Conservation (phyloP, 2,329 filamentous ascomycete genomes). For the Teratosphaeria epicoccoides region DNA sequence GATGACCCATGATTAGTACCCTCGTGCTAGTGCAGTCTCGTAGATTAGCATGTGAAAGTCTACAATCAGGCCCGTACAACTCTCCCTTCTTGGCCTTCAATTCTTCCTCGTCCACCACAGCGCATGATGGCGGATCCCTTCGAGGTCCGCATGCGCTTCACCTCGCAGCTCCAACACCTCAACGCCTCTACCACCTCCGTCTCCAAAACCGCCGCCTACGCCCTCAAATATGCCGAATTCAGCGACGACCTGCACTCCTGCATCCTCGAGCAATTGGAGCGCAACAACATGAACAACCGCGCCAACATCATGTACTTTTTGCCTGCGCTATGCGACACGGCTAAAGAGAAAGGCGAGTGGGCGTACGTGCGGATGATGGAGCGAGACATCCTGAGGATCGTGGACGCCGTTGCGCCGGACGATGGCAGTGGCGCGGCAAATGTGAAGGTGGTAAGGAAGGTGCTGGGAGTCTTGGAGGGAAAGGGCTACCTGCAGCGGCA, state of each 20-base stretch:
- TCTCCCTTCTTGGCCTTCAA: background rate
- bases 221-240: slow-evolving; percentile 85
- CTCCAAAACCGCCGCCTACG: slow-evolving; percentile 89
- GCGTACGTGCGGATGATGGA: slow-evolving; percentile 89
- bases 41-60: background rate
- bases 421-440: slow-evolving; percentile 85
- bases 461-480: slow-evolving; percentile 42
- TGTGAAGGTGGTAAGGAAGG: slow-evolving; percentile 71
- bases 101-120: background rate
- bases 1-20: background rate
- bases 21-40: no score
- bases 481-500: slow-evolving; percentile 66
- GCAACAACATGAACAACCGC: slow-evolving; percentile 88
- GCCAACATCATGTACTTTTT: slow-evolving; percentile 99
- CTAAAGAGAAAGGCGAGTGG: slow-evolving; percentile 40
- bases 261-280: slow-evolving; percentile 89
- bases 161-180: slow-evolving; percentile 74
- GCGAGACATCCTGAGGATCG: slow-evolving; percentile 78
- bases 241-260: slow-evolving; percentile 96
- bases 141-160: slow-evolving; percentile 97
- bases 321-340: slow-evolving; percentile 83
- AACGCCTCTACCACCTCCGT: slow-evolving; percentile 82
- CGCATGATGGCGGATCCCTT: slow-evolving; percentile 68
- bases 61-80: background rate
- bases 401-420: slow-evolving; percentile 82